These are phyloP conservation scores for Zalerion maritima DNA, from an alignment of 495 filamentous ascomycete genomes.

Conservation along the genomic window DNA sequence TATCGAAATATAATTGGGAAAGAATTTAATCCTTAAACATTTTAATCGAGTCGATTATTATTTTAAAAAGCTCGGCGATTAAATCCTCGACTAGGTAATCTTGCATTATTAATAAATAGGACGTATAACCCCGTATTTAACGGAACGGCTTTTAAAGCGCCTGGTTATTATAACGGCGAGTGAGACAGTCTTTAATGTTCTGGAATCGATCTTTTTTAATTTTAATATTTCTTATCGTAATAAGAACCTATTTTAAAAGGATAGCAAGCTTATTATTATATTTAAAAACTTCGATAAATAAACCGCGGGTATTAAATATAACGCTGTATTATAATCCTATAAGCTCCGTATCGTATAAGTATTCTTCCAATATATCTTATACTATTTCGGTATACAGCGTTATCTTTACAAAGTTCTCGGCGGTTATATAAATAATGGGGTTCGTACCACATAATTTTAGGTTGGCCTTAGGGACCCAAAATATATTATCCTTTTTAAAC, in stretches of 20 bases:
- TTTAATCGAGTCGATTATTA: slow-evolving; percentile 60
- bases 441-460: slow-evolving; percentile 68
- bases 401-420: slow-evolving; percentile 60
- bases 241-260: slow-evolving; percentile 77
- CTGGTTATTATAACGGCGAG: slow-evolving; percentile 65
- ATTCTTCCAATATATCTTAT: slow-evolving; percentile 79
- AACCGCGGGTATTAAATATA: slow-evolving; percentile 48
- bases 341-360: slow-evolving; percentile 92
- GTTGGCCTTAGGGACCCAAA: slow-evolving; percentile 95
- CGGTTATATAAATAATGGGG: slow-evolving; percentile 60
- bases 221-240: slow-evolving; percentile 72
- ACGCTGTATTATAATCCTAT: slow-evolving; percentile 80
- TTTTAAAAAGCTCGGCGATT: slow-evolving; percentile 55
- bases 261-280: slow-evolving; percentile 95
- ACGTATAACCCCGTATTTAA: slow-evolving; percentile 74
- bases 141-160: slow-evolving; percentile 77
- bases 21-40: slow-evolving; percentile 70
- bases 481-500: slow-evolving; percentile 98
- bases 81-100: slow-evolving; percentile 73
- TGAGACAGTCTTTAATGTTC: slow-evolving; percentile 77
- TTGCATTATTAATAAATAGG: slow-evolving; percentile 63
- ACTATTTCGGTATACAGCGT: slow-evolving; percentile 79
- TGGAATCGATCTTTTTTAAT: slow-evolving; percentile 74
- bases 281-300: slow-evolving; percentile 69
- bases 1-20: slow-evolving; percentile 74